Evolutionary conservation across 345 rosid genomes (phyloP), one percentile per base, ranked within the genome.

Genomic region (Atalantia buxifolia): DNA sequence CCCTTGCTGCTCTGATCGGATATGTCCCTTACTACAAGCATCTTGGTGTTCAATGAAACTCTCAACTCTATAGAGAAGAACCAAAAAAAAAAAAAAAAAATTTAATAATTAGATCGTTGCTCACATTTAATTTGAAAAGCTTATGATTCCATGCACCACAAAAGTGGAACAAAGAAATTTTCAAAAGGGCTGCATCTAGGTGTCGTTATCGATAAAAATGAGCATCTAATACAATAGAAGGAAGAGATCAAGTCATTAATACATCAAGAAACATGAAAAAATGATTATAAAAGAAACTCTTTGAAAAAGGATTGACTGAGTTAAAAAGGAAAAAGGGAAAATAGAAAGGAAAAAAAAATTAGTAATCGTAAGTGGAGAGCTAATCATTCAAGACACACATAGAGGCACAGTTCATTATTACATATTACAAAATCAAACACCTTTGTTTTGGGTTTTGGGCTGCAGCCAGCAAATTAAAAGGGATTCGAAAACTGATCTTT

Each of bases 41-140:
- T 93, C 99, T 88, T 95, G 98, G 73, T 95, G 99, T 79, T 95
- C 97, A n/a, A 95, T 95, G 86, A 95, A 95, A 77, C 97, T 93
- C 89, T 95, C 98, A 71, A 94, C 99, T 86, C 99, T 95, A 78
- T 31, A 63, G 31, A n/a, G 16, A 12, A 10, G 28, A 55, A 61
- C 13, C 35, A 33, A 2, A 66, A 60, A 16, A 62, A 4, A 50
- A 36, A 25, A 14, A 31, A n/a, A 59, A 18, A n/a, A n/a, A n/a
- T n/a, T 25, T 21, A 38, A 19, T 36, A 42, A 45, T 28, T 18
- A 63, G 38, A 64, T 0, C 5, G 10, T 64, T 24, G 35, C 36
- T 14, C 10, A 65, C 25, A 31, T 31, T 7, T 31, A 33, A 25
- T 25, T 10, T 7, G 19, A 30, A 76, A 16, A 67, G 2, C 18